Percentiles rank a stretch among this genome's conserved stretches.
Conservation (phyloP, 2,329 filamentous ascomycete species). For the Boeremia lycopersici region DNA sequence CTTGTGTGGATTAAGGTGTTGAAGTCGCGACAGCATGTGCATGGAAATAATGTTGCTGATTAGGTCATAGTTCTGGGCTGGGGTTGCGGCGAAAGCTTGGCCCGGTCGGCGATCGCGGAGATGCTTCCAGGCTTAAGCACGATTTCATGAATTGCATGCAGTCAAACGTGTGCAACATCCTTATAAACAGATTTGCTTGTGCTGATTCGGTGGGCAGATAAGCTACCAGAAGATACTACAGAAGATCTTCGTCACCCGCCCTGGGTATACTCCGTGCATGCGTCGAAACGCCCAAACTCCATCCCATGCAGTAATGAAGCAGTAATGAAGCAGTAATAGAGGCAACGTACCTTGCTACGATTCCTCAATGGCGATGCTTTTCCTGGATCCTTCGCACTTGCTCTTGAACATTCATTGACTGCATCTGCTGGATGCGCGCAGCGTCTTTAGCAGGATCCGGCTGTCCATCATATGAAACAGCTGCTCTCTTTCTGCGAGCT, state of each 20-base stretch:
- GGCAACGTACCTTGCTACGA: neutral
- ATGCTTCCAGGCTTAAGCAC: slow-evolving; percentile 1
- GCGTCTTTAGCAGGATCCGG: slow-evolving; percentile 64
- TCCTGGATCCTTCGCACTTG: slow-evolving; percentile 75
- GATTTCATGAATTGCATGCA: neutral
- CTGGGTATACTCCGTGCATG: slow-evolving; percentile 17
- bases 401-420: slow-evolving; percentile 73
- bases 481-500: slow-evolving; percentile 76
- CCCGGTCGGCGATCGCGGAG: slow-evolving; percentile 31
- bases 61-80: slow-evolving; percentile 41
- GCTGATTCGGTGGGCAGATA: slow-evolving; percentile 1
- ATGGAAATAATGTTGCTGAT: slow-evolving; percentile 42
- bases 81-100: slow-evolving; percentile 37
- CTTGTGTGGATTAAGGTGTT: slow-evolving; percentile 11
- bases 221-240: slow-evolving; percentile 7
- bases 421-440: slow-evolving; percentile 59
- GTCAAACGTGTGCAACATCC: neutral
- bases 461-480: slow-evolving; percentile 69
- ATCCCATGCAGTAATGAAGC: slow-evolving; percentile 17
- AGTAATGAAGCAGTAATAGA: too few relatives aligned
- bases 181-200: slow-evolving; percentile 1
- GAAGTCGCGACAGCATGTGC: slow-evolving; percentile 34
- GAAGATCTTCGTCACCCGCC: slow-evolving; percentile 9
- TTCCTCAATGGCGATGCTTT: slow-evolving; percentile 48
- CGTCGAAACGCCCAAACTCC: slow-evolving; percentile 23